phyloP scores from a whole-genome alignment of 2,329 filamentous ascomycete genomes.

The Phoma herbarum region DNA sequence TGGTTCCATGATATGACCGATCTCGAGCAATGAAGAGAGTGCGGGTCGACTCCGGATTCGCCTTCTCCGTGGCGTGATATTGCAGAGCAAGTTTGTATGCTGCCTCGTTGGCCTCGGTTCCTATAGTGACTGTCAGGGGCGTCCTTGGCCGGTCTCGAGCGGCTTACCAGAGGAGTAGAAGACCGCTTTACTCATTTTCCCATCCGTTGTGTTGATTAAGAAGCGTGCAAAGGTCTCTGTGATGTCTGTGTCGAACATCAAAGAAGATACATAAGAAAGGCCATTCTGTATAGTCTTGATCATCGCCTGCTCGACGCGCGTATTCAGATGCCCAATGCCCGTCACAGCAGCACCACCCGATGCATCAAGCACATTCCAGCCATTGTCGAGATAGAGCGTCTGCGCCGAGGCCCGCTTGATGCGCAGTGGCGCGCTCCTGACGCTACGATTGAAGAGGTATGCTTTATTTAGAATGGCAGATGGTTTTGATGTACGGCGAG shows the following conservation, averaged over 20 bases:
- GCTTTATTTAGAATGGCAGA: not conserved
- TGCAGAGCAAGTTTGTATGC: constrained; percentile 73
- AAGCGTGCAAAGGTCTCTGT: constrained; percentile 63
- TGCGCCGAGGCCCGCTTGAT: constrained; percentile 58
- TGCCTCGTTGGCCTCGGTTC: constrained; percentile 73
- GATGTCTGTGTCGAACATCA: constrained; percentile 65
- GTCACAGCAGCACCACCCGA: constrained; percentile 77
- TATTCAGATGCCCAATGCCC: constrained; percentile 73
- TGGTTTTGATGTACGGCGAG: constrained; percentile 14
- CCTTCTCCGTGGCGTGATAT: constrained; percentile 66
- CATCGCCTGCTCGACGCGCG: constrained; percentile 68
- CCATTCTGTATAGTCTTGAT: constrained; percentile 63
- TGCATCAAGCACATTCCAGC: constrained; percentile 71
- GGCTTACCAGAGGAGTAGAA: constrained; percentile 65
- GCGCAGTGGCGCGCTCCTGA: constrained; percentile 59
- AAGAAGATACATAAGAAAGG: constrained; percentile 67
- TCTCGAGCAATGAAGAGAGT: constrained; percentile 70
- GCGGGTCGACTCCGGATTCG: constrained; percentile 61
- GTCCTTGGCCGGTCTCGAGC: not conserved
- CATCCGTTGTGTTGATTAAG: constrained; percentile 61
- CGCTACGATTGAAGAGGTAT: constrained; percentile 61
- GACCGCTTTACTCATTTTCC: constrained; percentile 63
- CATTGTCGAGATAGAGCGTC: constrained; percentile 60
- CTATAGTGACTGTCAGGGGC: constrained; percentile 19
- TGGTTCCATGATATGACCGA: constrained; percentile 75